These are phyloP conservation scores for Tarenaya hassleriana DNA, from an alignment of 345 rosid genomes.

Conservation along the genomic window DNA sequence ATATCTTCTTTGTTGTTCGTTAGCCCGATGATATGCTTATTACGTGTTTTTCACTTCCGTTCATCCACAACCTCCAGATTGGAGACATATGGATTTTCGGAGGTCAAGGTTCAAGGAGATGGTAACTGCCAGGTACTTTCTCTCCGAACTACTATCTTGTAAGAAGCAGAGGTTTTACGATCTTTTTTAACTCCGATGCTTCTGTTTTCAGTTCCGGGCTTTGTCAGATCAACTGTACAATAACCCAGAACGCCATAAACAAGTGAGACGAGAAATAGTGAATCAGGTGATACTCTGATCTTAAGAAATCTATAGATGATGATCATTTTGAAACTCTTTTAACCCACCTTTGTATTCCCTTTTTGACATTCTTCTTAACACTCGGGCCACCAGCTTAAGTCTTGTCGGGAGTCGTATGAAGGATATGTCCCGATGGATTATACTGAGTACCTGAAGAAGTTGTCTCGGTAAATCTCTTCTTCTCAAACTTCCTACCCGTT, in stretches of 20 bases:
- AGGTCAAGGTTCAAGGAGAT: conserved; percentile 34
- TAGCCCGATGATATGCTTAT: too few species aligned
- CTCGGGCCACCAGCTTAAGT: conserved; percentile 46
- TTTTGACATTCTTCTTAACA: not conserved
- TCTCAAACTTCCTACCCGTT: conserved; percentile 7
- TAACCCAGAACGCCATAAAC: conserved; percentile 58
- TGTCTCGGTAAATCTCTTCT: conserved; percentile 45
- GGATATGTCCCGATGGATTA: conserved; percentile 86
- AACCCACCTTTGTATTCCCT: too few species aligned
- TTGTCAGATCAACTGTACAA: conserved; percentile 60
- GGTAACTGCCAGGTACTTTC: conserved; percentile 30
- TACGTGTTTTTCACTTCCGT: conserved; percentile 13
- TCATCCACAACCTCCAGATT: conserved; percentile 12
- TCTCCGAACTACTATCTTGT: not conserved
- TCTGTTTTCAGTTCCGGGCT: conserved; percentile 60
- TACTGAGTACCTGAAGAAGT: conserved; percentile 59
- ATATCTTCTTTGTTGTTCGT: not conserved
- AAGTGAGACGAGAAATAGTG: conserved; percentile 46
- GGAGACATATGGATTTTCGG: conserved; percentile 25
- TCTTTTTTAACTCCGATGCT: not conserved
- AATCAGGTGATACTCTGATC: too few species aligned
- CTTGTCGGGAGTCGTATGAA: conserved; percentile 51
- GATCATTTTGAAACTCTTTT: conserved; percentile 1
- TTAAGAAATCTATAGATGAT: too few species aligned
- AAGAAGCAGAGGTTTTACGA: not conserved